phyloP scores from a whole-genome alignment of 2,329 filamentous ascomycete species.

The Hypoxylon rubiginosum region DNA sequence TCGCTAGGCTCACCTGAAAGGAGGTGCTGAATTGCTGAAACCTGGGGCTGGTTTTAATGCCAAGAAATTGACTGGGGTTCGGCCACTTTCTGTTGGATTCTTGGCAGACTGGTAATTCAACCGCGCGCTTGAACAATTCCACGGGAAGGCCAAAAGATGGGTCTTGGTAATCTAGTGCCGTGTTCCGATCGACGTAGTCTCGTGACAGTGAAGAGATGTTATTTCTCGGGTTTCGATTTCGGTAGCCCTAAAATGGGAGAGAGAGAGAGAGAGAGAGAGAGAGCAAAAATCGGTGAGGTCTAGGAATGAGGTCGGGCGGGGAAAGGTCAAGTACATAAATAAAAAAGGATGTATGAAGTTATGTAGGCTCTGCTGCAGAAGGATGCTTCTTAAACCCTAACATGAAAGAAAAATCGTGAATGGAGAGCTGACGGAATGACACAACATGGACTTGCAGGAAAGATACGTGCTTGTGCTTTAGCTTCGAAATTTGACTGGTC shows the following conservation, averaged over 20 bases:
- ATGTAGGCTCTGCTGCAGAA: not conserved
- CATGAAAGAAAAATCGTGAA: not conserved
- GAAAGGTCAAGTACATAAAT: not conserved
- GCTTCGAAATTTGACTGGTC: conserved; percentile 32
- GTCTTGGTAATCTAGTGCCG: conserved; percentile 37
- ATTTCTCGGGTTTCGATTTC: conserved; percentile 6
- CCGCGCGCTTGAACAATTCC: conserved; percentile 40
- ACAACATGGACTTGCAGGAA: conserved; percentile 19
- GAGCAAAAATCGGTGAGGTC: conserved; percentile 24
- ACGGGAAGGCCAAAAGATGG: conserved; percentile 28
- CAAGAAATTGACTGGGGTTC: conserved; percentile 38
- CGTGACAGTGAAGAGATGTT: conserved; percentile 7
- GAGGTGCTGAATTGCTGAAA: conserved; percentile 19
- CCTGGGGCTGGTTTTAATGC: conserved; percentile 35
- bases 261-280: conserved; percentile 2
- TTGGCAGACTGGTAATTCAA: conserved; percentile 34
- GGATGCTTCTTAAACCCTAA: conserved; percentile 1
- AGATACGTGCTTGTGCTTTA: conserved; percentile 17
- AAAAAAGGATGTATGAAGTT: not conserved
- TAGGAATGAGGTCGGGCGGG: conserved; percentile 18
- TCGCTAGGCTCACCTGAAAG: conserved; percentile 45
- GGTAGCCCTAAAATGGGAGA: not conserved
- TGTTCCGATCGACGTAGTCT: conserved; percentile 25
- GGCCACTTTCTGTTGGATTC: conserved; percentile 24
- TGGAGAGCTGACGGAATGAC: conserved; percentile 11